Evolutionary conservation across 371 early-diverging fungal species (phyloP), one percentile per base, ranked within the genome.

Genomic region (Rhizomucor pusillus): DNA sequence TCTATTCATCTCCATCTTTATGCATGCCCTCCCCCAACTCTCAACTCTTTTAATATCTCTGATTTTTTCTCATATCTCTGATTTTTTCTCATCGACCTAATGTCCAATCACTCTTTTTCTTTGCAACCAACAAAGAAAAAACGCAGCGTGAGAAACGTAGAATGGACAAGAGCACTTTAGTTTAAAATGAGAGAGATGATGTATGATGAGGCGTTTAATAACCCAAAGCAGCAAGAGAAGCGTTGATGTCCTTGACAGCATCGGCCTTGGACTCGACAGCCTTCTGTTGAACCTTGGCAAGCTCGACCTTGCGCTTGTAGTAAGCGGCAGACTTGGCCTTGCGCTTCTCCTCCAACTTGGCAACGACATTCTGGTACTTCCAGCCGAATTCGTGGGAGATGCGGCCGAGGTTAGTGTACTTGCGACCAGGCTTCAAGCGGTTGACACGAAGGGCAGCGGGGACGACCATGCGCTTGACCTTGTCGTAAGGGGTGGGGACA

Each of bases 381-480:
- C 99, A 99, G 75, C 99, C 99, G 71, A 97, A 91, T 85, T 97
- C 95, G 65, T 79, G 72, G 50, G 95, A 85, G 65, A 99, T 83
- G 65, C 97, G 90, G 75, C 93, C 90, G 62, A 99, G 70, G 57
- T 90, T 87, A 76, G 91, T 90, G 90, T 79, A 95, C 89, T 96
- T 98, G 78, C 98, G 94, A 46, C 90, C 92, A 59, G 98, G 98
- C 80, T 91, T 88, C 47, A 97, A 83, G 73, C 92, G 88, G 67
- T 97, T 90, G 71, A 95, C 92, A 60, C 95, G 94, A 56, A 99
- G 91, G 50, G 99, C 99, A 59, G 86, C 85, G 68, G 99, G 98
- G 59, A 98, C 88, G 53, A 98, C 97, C 70, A 95, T 82, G 72
- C 95, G 91, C 89, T 98, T 96, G 71, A 82, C 73, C 77, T 85